Percentiles rank a stretch among this genome's conserved stretches.
Evolutionary conservation across 805 yeast genomes (phyloP).

Genomic region (Torulaspora gathmanii): DNA sequence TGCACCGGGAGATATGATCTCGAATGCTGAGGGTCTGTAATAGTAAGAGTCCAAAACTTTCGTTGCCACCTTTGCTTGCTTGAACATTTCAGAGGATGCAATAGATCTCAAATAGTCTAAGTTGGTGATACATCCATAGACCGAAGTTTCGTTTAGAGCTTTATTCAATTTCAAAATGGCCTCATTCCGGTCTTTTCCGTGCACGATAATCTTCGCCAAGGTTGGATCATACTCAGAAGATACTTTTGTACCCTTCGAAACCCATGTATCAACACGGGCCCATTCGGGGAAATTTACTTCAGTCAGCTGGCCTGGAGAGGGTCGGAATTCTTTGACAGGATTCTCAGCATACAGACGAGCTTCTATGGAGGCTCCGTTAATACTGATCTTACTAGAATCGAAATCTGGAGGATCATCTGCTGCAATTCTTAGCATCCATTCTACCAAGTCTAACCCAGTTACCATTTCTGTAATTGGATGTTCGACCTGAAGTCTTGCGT

Average conservation of each 20-base stretch:
- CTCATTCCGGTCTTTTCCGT: constrained; percentile 82
- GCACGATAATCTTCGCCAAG: constrained; percentile 91
- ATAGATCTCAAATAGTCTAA: constrained; percentile 83
- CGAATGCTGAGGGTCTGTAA: constrained; percentile 80
- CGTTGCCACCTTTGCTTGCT: constrained; percentile 76
- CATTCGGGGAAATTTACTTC: constrained; percentile 80
- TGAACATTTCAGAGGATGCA: constrained; percentile 80
- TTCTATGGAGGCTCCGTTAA: constrained; percentile 91
- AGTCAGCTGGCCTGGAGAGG: constrained; percentile 91
- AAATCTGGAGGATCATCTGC: constrained; percentile 86
- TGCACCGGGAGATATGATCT: constrained; percentile 83
- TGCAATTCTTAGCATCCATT: constrained; percentile 93
- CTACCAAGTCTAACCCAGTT: constrained; percentile 91
- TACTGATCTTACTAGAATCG: constrained; percentile 45
- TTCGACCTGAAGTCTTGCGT: constrained; percentile 95
- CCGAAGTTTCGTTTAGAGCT: constrained; percentile 81
- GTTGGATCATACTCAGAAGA: constrained; percentile 97
- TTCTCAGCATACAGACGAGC: constrained; percentile 96
- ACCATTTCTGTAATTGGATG: constrained; percentile 96
- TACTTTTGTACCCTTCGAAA: constrained; percentile 75
- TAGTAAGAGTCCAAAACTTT: constrained; percentile 78
- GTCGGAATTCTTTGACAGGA: constrained; percentile 90
- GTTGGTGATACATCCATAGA: constrained; percentile 85
- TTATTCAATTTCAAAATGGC: constrained; percentile 70
- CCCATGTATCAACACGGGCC: constrained; percentile 97